Evolutionary conservation across 306 rosid genomes (phyloP).

Genomic region (Castanospermum australe): DNA sequence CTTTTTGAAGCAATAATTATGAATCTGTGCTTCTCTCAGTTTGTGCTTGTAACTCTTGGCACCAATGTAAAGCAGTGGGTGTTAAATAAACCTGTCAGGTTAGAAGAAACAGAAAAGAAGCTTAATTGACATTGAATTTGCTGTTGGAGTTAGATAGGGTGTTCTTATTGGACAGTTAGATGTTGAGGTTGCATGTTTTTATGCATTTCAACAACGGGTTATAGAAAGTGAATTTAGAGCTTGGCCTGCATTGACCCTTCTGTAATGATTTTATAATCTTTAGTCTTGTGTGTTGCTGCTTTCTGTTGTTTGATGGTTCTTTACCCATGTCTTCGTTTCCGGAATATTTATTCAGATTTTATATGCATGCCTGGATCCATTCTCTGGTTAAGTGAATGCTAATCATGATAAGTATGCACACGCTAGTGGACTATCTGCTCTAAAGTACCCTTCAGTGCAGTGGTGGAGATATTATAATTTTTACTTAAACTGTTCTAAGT

Average conservation of each 20-base stretch:
- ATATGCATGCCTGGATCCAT: neutral
- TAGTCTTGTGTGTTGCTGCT: neutral
- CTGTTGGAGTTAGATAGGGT: neutral
- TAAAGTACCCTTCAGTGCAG: too few relatives aligned
- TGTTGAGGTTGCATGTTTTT: conserved; percentile 9
- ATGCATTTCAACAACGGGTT: neutral
- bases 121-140: conserved; percentile 37
- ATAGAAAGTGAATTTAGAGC: neutral
- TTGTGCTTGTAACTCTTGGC: conserved; percentile 58
- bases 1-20: conserved; percentile 85
- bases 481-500: too few relatives aligned
- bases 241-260: conserved; percentile 27
- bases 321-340: neutral
- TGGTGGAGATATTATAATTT: too few relatives aligned
- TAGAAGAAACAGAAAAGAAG: conserved; percentile 59
- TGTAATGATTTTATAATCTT: conserved; percentile 12
- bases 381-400: too few relatives aligned
- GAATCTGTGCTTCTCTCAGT: conserved; percentile 86
- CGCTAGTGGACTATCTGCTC: too few relatives aligned
- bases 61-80: conserved; percentile 73
- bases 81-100: conserved; percentile 44
- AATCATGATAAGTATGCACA: too few relatives aligned
- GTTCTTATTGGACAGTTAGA: conserved; percentile 9
- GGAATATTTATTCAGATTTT: neutral
- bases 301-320: neutral